Percentiles rank a stretch among this genome's conserved stretches.
Evolutionary conservation across 2,329 filamentous ascomycete species (phyloP).

Genomic region (Fusarium ambrosium): DNA sequence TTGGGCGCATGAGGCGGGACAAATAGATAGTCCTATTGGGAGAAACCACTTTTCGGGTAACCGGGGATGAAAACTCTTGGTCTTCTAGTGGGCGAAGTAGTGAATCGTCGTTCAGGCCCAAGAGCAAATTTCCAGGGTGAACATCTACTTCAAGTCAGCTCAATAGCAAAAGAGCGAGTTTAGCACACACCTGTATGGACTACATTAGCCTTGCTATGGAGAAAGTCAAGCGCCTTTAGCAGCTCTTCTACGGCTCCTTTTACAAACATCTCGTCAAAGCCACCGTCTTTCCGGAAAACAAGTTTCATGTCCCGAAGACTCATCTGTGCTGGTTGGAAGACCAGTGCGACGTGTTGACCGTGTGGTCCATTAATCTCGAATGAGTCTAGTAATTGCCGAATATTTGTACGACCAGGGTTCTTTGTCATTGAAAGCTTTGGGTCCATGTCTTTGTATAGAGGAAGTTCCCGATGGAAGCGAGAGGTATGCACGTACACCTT

Average conservation of each 20-base stretch:
- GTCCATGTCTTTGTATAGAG: slow-evolving; percentile 14
- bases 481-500: slow-evolving; percentile 50
- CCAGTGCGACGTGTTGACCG: slow-evolving; percentile 39
- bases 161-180: too few relatives aligned
- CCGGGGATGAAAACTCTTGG: slow-evolving; percentile 42
- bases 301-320: slow-evolving; percentile 51
- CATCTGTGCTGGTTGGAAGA: slow-evolving; percentile 47
- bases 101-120: slow-evolving; percentile 40
- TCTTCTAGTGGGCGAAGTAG: slow-evolving; percentile 41
- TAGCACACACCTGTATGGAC: slow-evolving; percentile 50
- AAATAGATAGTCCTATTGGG: slow-evolving; percentile 44
- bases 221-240: slow-evolving; percentile 52
- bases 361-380: slow-evolving; percentile 39
- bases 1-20: slow-evolving; percentile 43
- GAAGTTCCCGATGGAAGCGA: slow-evolving; percentile 40
- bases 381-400: slow-evolving; percentile 35
- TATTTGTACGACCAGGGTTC: slow-evolving; percentile 16
- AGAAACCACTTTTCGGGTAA: slow-evolving; percentile 34
- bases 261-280: slow-evolving; percentile 47
- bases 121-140: slow-evolving; percentile 44
- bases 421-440: background rate
- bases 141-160: slow-evolving; percentile 35
- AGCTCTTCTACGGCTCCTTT: slow-evolving; percentile 49
- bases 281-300: slow-evolving; percentile 41
- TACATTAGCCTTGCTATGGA: slow-evolving; percentile 50